phyloP scores from a whole-genome alignment of 2,329 filamentous ascomycete species.

The Biscogniauxia marginata region DNA sequence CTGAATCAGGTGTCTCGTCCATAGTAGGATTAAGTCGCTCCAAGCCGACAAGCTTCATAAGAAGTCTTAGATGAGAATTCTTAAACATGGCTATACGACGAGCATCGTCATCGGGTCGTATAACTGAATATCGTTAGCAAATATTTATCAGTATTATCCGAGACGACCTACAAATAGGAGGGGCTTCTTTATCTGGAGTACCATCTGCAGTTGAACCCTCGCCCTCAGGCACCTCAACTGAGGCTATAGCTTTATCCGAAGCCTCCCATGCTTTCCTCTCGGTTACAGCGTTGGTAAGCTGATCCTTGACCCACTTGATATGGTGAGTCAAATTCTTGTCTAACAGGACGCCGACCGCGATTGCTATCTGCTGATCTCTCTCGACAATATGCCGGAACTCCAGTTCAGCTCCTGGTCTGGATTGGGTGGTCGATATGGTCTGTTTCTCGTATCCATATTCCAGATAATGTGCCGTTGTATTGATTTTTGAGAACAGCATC shows the following conservation, averaged over 20 bases:
- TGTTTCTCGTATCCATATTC: conserved; percentile 90
- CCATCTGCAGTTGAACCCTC: conserved; percentile 21
- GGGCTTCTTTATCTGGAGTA: conserved; percentile 38
- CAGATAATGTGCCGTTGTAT: conserved; percentile 77
- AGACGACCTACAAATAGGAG: conserved; percentile 51
- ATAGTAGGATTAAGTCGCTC: conserved; percentile 51
- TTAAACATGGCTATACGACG: conserved; percentile 78
- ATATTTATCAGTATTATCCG: not conserved
- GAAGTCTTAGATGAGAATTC: conserved; percentile 80
- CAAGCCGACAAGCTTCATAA: conserved; percentile 76
- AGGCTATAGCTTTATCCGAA: conserved; percentile 61
- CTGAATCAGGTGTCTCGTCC: conserved; percentile 72
- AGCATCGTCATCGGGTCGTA: conserved; percentile 64
- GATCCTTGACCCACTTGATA: conserved; percentile 77
- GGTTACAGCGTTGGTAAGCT: conserved; percentile 64
- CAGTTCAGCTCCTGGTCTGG: conserved; percentile 74
- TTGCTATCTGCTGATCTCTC: conserved; percentile 69
- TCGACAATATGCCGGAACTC: conserved; percentile 75
- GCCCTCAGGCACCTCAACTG: conserved; percentile 29
- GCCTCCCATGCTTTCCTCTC: conserved; percentile 77
- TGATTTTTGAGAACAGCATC: conserved; percentile 91
- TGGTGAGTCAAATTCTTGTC: conserved; percentile 76
- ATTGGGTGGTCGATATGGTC: conserved; percentile 56
- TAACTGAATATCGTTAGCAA: conserved; percentile 42
- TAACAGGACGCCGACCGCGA: conserved; percentile 76